Base-by-base conservation (phyloP, 805 yeast genomes). In the Lachancea waltii region DNA sequence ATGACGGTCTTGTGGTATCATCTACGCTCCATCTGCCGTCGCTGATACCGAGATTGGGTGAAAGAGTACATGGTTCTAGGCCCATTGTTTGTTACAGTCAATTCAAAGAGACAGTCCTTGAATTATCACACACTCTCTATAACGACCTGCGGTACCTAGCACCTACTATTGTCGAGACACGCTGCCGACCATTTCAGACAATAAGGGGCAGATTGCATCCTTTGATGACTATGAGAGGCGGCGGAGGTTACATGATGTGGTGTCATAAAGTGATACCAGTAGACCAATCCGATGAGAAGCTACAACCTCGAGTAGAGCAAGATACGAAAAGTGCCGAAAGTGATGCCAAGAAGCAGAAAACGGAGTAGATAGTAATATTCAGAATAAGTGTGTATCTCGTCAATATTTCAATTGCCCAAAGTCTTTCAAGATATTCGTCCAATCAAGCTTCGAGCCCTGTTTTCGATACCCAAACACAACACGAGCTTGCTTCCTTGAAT, bases 131-230 rank as follows among this genome's bases (percentile, higher is more conserved):
- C 44, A 81, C 83, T 47, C 66, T 89, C 30, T 68, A 75, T 46
- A 64, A 65, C 20, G 94, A 89, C 51, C 69, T 76, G 43, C 70
- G 86, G 32, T 74, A 85, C 7, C 66, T 92, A 49, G 90, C 92
- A 0, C 95, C 97, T 4, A 75, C 85, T 11, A 76, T 90, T 16
- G 70, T 74, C 45, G 96, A 89, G 59, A 76, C 94, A 1, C 70
- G 85, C 45, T 92, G 83, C 9, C 74, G 97, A 46, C 80, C 79
- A 35, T 89, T 82, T 58, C 99, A 92, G 65, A 86, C 97, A 3
- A 77, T 90, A 20, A 85, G 95, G 14, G 98, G 97, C 6, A 79
- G 94, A 56, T 68, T 90, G 53, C 99, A 92, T 60, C 99, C 99
- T 0, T 56, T 80, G 43, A 92, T 92, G 99, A 85, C 97, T 0